phyloP scores from a whole-genome alignment of 2,329 filamentous ascomycete species.

The Curvularia spicifera region DNA sequence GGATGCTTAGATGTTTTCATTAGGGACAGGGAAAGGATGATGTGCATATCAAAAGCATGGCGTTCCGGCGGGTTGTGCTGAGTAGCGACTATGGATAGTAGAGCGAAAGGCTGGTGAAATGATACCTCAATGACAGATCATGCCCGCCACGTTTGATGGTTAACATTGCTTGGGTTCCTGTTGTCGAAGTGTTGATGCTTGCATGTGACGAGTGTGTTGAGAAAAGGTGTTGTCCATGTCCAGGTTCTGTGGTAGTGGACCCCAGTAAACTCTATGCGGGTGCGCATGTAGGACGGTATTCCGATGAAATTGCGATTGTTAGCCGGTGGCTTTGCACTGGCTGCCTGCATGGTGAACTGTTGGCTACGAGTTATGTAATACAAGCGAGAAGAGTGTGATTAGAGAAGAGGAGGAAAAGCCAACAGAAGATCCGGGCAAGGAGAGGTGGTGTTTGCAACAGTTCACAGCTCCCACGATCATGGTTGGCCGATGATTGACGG shows the following conservation, averaged over 20 bases:
- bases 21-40: slow-evolving; percentile 22
- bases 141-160: slow-evolving; percentile 35
- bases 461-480: neutral
- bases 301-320: neutral
- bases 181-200: neutral
- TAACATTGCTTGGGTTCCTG: neutral
- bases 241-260: neutral
- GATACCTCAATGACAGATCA: slow-evolving; percentile 47
- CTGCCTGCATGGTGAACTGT: neutral
- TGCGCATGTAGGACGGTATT: neutral
- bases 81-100: slow-evolving; percentile 40
- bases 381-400: neutral
- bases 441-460: neutral
- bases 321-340: neutral
- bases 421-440: neutral
- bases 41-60: slow-evolving; percentile 45
- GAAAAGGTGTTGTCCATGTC: neutral
- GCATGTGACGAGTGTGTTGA: neutral
- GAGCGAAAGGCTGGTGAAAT: slow-evolving; percentile 46
- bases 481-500: neutral
- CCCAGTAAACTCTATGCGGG: neutral
- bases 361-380: neutral
- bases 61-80: slow-evolving; percentile 45
- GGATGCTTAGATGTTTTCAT: slow-evolving; percentile 57
- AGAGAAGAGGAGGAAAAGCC: neutral